Evolutionary conservation across 2,329 filamentous ascomycete genomes (phyloP), one percentile per base, ranked within the genome.

Genomic region (Penicillium sp.): DNA sequence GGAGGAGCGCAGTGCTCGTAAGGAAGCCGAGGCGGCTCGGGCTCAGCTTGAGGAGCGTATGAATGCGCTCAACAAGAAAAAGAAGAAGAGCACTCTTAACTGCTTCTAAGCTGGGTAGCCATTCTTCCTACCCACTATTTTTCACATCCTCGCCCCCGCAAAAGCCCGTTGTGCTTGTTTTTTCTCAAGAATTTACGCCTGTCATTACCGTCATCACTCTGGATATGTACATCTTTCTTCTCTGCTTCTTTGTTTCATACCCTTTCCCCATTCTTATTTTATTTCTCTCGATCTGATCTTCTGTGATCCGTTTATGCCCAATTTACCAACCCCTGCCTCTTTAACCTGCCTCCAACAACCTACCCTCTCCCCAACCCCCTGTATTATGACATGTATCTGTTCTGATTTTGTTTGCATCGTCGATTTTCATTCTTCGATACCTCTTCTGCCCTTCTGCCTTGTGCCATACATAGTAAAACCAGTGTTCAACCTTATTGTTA

Each of bases 11-110:
- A 94, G 92, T 81, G 96, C 96, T 80, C 85, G 95, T 62, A 85
- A 92, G 66, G 91, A 94, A 65, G 93, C 96, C 38, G 95, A 99
- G 81, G 87, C 90, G 66, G 95, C 95, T 46, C 85, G 91, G 57
- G 91, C 90, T 42, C 91, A 96, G 72, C 85, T 99, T 28, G 94
- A 99, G 80, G 92, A 96, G 81, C 87, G 94, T 59, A 99, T 99
- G 88, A 93, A 94, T 72, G 89, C 91, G 60, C 89, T 95, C 76
- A 93, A 89, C 79, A 89, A 91, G 81, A 95, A 96, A 83, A 97
- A 94, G 85, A 93, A 96, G 79, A 84, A 83, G 86, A 97, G 96
- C 85, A 93, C 90, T 68, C 85, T 99, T 78, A 98, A 97, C 82
- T 99, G 95, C 85, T 99, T 99, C 83, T 97, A 92, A 79, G n/a